Base-by-base conservation (phyloP, 164 flowering plant species). In the Annona cherimola region DNA sequence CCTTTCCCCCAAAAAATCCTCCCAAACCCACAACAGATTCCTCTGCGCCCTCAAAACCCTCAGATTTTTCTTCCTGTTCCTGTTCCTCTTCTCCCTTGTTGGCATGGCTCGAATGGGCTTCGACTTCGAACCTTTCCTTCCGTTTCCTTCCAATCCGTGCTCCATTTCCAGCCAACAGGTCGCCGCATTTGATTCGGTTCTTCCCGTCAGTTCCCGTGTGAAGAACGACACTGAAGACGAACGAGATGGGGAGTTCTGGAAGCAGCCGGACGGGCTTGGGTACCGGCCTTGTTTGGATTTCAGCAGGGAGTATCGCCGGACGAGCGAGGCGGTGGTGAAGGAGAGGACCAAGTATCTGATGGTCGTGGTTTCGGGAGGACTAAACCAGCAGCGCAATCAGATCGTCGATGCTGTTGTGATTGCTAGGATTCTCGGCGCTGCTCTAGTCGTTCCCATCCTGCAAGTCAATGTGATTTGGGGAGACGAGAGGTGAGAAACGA, bases 361-460 rank as follows among this genome's bases (percentile, higher is more conserved):
- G 81, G 99, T 96, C 20, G 98, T 93, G 62, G 99, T 93, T 45
- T 81, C 96, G 11, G 99, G 99, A 2, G 99, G 99, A 5, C 83
- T 96, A 87, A 93, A 96, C 76, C 99, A 93, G 81, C 99, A 96
- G 83, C 81, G 98, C 80, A 93, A 96, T 81, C 98, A 96, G 85
- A 93, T 96, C 71, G 96, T 96, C 42, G 99, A 96, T 74, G 99
- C 99, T 46, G 96, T 91, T 39, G 97, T 96, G 9, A 91, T 96
- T 75, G 99, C 98, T 42, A 79, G 99, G 74, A 87, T 96, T 67
- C 96, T 96, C 63, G 98, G 98, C 0, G 98, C 99, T 77, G 86
- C 95, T 71, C 76, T 93, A 61, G 97, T 96, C 60, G 90, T 93
- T 50, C 99, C 99, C 14, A 83, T 91, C 60, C 77, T 96, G 83